Evolutionary conservation across 495 filamentous ascomycete species (phyloP).

Genomic region (Daldinia childiae): DNA sequence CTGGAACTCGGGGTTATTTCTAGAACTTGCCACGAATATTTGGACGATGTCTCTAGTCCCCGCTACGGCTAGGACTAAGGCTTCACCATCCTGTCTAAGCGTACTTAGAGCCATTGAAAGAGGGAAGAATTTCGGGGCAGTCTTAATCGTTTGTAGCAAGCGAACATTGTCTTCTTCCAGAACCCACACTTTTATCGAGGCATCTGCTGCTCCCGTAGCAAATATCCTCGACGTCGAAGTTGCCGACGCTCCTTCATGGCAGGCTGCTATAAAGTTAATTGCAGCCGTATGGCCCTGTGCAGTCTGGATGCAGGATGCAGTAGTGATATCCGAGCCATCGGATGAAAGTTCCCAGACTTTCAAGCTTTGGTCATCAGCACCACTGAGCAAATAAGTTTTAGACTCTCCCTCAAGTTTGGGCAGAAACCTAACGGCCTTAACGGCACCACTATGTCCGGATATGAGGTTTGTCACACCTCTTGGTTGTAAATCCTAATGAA

Average conservation of each 20-base stretch:
- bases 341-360: constrained; percentile 71
- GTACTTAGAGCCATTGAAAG: constrained; percentile 72
- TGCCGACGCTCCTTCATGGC: constrained; percentile 39
- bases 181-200: constrained; percentile 80
- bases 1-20: constrained; percentile 62
- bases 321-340: constrained; percentile 33
- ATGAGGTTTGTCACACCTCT: constrained; percentile 74
- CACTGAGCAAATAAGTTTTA: constrained; percentile 71
- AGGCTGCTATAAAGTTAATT: constrained; percentile 79
- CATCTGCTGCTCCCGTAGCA: constrained; percentile 79
- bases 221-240: constrained; percentile 59
- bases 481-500: constrained; percentile 56
- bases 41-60: constrained; percentile 84
- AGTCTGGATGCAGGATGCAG: constrained; percentile 56
- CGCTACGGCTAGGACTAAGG: constrained; percentile 76
- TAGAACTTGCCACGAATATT: constrained; percentile 67
- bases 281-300: constrained; percentile 72
- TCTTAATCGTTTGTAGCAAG: constrained; percentile 74
- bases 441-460: constrained; percentile 80
- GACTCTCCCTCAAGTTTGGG: constrained; percentile 58
- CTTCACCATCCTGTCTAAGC: constrained; percentile 59
- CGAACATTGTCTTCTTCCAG: constrained; percentile 59
- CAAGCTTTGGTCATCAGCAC: constrained; percentile 82
- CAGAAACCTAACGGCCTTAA: constrained; percentile 86
- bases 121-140: constrained; percentile 82